Base-by-base conservation (phyloP, 73 alveolate species). In the Durusdinium trenchii region DNA sequence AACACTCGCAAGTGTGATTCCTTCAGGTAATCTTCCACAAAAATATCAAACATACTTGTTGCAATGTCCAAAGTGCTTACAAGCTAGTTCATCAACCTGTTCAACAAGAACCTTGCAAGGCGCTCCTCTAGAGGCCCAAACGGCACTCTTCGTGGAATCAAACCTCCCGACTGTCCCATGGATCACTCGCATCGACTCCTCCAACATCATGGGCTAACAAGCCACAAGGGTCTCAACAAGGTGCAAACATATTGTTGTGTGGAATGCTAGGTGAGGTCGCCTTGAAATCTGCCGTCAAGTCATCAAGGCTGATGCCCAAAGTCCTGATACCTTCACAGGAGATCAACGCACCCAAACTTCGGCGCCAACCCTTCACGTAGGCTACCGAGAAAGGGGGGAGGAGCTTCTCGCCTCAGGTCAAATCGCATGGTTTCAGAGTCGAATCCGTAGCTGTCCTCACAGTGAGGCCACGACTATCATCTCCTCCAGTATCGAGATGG, bases 311-410 rank as follows among this genome's bases (percentile, higher is more conserved):
- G n/a, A 71, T 3, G 3, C 83, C 83, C 83, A 71, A n/a, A 5
- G 51, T 6, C 28, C 51, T 5, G 26, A 71, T 50, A 3, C 51
- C 83, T 38, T 71, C 86, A 6, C 57, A 42, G n/a, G 40, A 38
- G 54, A 76, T 76, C 61, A 76, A 43, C 40, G 52, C n/a, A 2
- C 61, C 23, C 5, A 76, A 38, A 40, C 51, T 9, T 3, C 86
- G 57, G 6, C 86, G 57, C 86, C 86, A 76, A 20, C 86, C 86
- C 42, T 76, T 76, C 40, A 76, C 86, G 43, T 76, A 76, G n/a
- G 61, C 86, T 5, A 76, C 60, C 36, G 61, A 42, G 38, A 76
- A 76, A 6, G 86, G 86, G 2, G 61, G 61, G 7, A 76, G 9
- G 46, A 73, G 47, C 47, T 73, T 36, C 10, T 64, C 42, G 28